Conservation (phyloP, 768 basidiomycete genomes). For the Mycena chlorophos region DNA sequence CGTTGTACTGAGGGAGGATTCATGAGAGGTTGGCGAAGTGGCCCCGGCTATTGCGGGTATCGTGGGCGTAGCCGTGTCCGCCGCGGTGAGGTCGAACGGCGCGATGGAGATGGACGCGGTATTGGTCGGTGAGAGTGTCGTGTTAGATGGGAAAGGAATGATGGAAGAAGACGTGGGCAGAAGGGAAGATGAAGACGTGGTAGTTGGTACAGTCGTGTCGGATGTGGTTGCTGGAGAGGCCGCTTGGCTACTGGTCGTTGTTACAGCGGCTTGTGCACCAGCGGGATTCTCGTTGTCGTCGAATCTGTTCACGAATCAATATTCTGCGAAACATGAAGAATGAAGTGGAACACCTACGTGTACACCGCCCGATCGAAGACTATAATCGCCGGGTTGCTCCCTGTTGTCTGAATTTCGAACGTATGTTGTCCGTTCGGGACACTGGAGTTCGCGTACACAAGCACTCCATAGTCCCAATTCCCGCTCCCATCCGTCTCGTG, state of each 20-base stretch:
- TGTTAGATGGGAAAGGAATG: background rate
- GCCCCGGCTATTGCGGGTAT: background rate
- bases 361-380: slow-evolving; percentile 25
- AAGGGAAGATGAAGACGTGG: too few relatives aligned
- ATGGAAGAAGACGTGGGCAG: background rate
- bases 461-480: slow-evolving; percentile 12
- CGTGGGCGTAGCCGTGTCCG: background rate
- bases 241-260: too few relatives aligned
- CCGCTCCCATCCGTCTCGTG: slow-evolving; percentile 18
- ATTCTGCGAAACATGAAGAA: background rate
- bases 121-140: background rate
- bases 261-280: too few relatives aligned
- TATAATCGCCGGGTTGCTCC: slow-evolving; percentile 12
- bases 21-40: background rate
- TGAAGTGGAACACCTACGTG: slow-evolving; percentile 16
- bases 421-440: slow-evolving; percentile 19
- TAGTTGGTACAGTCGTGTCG: too few relatives aligned
- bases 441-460: slow-evolving; percentile 18
- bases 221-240: too few relatives aligned
- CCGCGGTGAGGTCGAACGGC: background rate
- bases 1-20: background rate
- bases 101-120: background rate
- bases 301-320: too few relatives aligned
- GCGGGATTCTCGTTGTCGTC: background rate
- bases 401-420: slow-evolving; percentile 20